phyloP scores from a whole-genome alignment of 2,329 filamentous ascomycete genomes.

The Pestalotiopsis sp. region DNA sequence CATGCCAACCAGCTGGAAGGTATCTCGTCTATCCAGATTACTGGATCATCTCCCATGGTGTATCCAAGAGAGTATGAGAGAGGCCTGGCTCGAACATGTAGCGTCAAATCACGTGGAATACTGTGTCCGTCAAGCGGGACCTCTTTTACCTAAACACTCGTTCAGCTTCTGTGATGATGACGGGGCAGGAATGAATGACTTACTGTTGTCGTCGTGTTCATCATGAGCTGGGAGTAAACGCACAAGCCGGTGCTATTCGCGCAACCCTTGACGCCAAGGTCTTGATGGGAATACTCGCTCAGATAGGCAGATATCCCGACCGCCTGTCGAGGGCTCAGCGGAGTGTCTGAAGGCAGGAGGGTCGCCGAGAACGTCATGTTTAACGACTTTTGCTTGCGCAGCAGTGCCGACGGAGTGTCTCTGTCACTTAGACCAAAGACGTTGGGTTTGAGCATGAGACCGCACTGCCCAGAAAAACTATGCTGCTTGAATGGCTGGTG shows the following conservation, averaged over 20 bases:
- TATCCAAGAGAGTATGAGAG: conserved; percentile 24
- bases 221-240: neutral
- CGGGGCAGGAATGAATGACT: neutral
- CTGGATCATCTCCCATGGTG: neutral
- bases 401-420: conserved; percentile 27
- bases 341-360: conserved; percentile 13
- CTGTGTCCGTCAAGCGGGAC: neutral
- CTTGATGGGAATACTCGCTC: conserved; percentile 27
- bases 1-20: neutral
- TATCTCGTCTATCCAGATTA: neutral
- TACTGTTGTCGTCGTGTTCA: conserved; percentile 6
- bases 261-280: conserved; percentile 28
- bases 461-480: neutral
- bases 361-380: conserved; percentile 31
- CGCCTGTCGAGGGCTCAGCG: conserved; percentile 20
- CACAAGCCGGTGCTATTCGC: conserved; percentile 16
- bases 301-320: conserved; percentile 27
- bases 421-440: conserved; percentile 28
- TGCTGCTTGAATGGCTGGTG: neutral
- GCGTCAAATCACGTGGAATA: conserved; percentile 14
- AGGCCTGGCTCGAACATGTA: conserved; percentile 24
- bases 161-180: neutral
- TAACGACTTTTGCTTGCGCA: conserved; percentile 29
- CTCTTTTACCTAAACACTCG: neutral
- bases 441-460: neutral